Base-by-base conservation (phyloP, 495 filamentous ascomycete genomes). In the Neurospora pannonica region DNA sequence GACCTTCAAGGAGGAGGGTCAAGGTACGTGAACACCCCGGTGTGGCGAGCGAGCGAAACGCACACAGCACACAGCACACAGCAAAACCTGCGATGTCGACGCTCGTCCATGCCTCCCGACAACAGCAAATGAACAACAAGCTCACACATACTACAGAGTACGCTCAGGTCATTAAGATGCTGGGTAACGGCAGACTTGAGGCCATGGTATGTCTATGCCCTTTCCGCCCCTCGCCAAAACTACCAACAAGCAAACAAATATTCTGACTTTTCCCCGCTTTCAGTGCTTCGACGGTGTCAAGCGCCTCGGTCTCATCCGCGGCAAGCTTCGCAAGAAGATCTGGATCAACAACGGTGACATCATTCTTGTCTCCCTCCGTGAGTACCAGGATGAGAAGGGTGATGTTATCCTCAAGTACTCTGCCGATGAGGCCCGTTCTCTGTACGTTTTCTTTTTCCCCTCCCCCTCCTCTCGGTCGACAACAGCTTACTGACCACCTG, bases 311-410 rank as follows among this genome's bases (percentile, higher is more conserved):
- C 92, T 94, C 76, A 95, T 95, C 83, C 91, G 93, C 40, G 96
- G 96, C 84, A 99, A 99, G 84, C 91, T 99, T 72, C 91, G 97
- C 78, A 99, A 99, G 89, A 99, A 99, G 87, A 88, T 90, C 81
- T 97, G 94, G 94, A 98, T 97, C 89, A 98, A 98, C 88, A 94
- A 97, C 85, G 95, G 96, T 83, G 96, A 99, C 81, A 98, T 99
- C 84, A 98, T 99, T 83, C 90, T 99, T 19, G 90, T 99, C 69
- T 96, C 93, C 8, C 92, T 99, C 43, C 94, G 96, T 78, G 97
- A 98, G 84, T 99, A 98, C 85, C 96, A 99, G 83, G 96, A 98
- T 83, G 94, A 97, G 84, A 99, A 99, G 87, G 96, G 94, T 77
- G 96, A 99, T 82, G 96, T 99, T 67, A 97, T 99, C 86, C 91